A percentile compares a stretch with the other conserved stretches of the same genome.
These are phyloP conservation scores for Pichia nanzhaoensis DNA, from an alignment of 805 yeast genomes.

Conservation along the genomic window DNA sequence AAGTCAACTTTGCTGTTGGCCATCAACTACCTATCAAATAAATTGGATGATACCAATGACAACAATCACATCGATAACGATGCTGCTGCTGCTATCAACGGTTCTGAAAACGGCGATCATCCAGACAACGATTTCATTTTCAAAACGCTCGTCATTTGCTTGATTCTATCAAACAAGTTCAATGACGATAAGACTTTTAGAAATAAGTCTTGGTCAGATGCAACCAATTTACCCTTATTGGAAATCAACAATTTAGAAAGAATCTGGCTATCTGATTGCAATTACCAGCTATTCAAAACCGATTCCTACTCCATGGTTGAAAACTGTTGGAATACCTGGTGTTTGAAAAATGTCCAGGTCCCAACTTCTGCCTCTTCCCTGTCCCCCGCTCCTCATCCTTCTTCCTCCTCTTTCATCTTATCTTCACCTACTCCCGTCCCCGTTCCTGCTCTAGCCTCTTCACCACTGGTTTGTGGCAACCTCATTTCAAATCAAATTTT, in stretches of 20 bases:
- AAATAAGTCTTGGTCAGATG: slow-evolving; percentile 91
- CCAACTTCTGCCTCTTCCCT: too few relatives aligned
- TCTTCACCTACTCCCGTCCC: slow-evolving; percentile 20
- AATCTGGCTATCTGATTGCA: slow-evolving; percentile 34
- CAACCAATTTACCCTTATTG: slow-evolving; percentile 69
- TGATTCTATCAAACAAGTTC: slow-evolving; percentile 85
- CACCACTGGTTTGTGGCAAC: slow-evolving; percentile 6
- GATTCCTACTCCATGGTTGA: slow-evolving; percentile 29
- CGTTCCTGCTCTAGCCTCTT: slow-evolving; percentile 20
- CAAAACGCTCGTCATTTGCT: slow-evolving; percentile 55
- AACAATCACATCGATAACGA: too few relatives aligned
- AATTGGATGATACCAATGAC: slow-evolving; percentile 29
- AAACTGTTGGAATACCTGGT: slow-evolving; percentile 34
- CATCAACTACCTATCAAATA: slow-evolving; percentile 68
- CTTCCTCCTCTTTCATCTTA: slow-evolving; percentile 21
- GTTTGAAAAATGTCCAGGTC: slow-evolving; percentile 19
- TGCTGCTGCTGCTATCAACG: too few relatives aligned
- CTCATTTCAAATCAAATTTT: slow-evolving; percentile 17
- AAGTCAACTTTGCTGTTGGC: slow-evolving; percentile 74
- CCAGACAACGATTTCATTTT: slow-evolving; percentile 27
- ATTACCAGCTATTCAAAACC: slow-evolving; percentile 29
- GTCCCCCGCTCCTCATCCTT: background rate
- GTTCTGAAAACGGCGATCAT: too few relatives aligned
- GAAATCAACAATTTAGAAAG: slow-evolving; percentile 63
- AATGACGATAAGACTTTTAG: slow-evolving; percentile 96